Evolutionary conservation across 1,139 yeast genomes (phyloP), one percentile per base, ranked within the genome.

Genomic region (Yamadazyma sp.): DNA sequence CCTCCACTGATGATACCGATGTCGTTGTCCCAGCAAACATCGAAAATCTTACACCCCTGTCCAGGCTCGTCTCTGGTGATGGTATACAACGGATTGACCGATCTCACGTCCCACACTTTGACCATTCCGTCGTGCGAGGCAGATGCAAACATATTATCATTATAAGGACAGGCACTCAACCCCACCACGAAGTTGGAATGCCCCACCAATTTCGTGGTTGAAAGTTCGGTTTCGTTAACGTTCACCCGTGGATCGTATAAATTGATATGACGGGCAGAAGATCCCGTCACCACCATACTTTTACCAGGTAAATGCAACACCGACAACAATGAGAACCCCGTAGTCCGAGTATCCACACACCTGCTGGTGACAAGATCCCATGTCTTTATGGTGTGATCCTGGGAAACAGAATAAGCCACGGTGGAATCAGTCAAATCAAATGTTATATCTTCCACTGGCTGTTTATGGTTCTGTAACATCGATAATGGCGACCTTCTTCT

Each of bases 101-200:
- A 85, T 55, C 99, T 80, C 10, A 91, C 77, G 62, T 92, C 99
- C 99, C 99, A 92, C 16, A 92, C 85, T 53, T 89, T 83, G 32
- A 86, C 94, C 2, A 96, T 86, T 18, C 98, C 97, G 62, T 92
- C 99, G 59, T 89, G 96, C 11, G 97, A 88, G 14, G 86, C 95
- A 6, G 96, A 86, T 16, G 88, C 81, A 55, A 92, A 77, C 82
- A 88, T 79, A 62, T 87, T 83, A 37, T 79, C 86, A 51, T 81
- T 84, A 47, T 77, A 78, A 9, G 96, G 92, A 42, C 84, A 77
- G 5, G 86, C 77, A 31, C 83, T 79, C 48, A 92, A 69, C 2
- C 85, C 77, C 17, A 85, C 94, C 27, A 92, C 98, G 59, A 92
- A 89, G 64, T 91, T 91, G 36, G 87, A 79, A 63, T 92, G 99